Conservation (phyloP, 345 rosid species). For the Dipteronia sinensis region DNA sequence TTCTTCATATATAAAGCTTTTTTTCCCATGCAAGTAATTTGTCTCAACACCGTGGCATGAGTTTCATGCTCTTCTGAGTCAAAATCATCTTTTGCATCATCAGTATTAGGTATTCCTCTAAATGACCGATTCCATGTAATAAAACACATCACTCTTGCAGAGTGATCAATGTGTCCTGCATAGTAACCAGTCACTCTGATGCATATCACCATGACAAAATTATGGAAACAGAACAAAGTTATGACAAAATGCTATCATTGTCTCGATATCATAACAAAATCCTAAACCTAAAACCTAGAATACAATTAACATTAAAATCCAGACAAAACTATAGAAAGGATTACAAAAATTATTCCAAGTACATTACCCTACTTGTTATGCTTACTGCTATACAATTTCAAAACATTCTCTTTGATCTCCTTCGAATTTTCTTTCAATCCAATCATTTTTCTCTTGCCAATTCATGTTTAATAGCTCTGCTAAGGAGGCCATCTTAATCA, state of each 20-base stretch:
- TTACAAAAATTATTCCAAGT: constrained; percentile 18
- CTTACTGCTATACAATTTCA: neutral
- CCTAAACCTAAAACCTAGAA: constrained; percentile 23
- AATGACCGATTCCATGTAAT: constrained; percentile 97
- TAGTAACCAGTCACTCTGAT: neutral
- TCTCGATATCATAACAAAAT: neutral
- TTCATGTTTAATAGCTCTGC: constrained; percentile 36
- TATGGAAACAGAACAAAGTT: neutral
- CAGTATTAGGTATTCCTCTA: constrained; percentile 53
- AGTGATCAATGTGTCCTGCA: constrained; percentile 93
- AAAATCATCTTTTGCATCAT: constrained; percentile 69
- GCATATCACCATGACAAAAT: neutral
- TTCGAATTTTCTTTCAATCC: neutral
- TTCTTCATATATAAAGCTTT: constrained; percentile 96
- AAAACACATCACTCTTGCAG: constrained; percentile 91
- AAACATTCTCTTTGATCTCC: neutral
- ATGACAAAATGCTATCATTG: neutral
- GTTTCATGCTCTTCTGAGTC: constrained; percentile 86
- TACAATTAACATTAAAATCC: too few species aligned
- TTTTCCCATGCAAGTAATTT: constrained; percentile 98
- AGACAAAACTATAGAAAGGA: too few species aligned
- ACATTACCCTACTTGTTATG: neutral
- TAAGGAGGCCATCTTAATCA: constrained; percentile 29
- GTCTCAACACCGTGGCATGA: constrained; percentile 94
- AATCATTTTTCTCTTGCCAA: neutral